These are phyloP conservation scores for Artemisia annua DNA, from an alignment of 129 eudicot genomes.

Conservation along the genomic window DNA sequence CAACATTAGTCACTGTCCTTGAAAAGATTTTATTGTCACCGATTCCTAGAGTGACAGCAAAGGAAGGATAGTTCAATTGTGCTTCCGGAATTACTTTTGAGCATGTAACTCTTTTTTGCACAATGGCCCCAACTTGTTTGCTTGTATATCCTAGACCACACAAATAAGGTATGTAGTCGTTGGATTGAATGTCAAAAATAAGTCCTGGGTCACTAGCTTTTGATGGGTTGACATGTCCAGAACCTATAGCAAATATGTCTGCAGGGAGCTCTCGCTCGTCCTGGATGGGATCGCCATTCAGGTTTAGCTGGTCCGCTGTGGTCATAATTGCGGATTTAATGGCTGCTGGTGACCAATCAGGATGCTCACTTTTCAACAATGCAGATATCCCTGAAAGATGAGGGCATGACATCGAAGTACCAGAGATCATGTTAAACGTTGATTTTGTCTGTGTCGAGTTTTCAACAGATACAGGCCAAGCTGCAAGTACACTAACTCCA, in stretches of 20 bases:
- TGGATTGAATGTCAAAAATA: slow-evolving; percentile 42
- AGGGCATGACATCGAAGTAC: slow-evolving; percentile 69
- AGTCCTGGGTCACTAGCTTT: slow-evolving; percentile 58
- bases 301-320: slow-evolving; percentile 39
- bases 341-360: slow-evolving; percentile 68
- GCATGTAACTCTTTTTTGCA: slow-evolving; percentile 33
- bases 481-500: slow-evolving; percentile 55
- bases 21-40: slow-evolving; percentile 9
- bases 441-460: slow-evolving; percentile 34
- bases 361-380: slow-evolving; percentile 55
- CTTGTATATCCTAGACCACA: slow-evolving; percentile 54
- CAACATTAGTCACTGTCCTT: slow-evolving; percentile 55
- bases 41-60: slow-evolving; percentile 31
- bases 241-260: slow-evolving; percentile 42
- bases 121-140: slow-evolving; percentile 20
- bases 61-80: slow-evolving; percentile 63
- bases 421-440: slow-evolving; percentile 45
- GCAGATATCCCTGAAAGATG: slow-evolving; percentile 63
- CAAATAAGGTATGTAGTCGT: slow-evolving; percentile 53
- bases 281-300: slow-evolving; percentile 26
- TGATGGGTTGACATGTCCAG: slow-evolving; percentile 61
- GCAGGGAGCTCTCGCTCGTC: slow-evolving; percentile 41
- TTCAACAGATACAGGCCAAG: slow-evolving; percentile 46
- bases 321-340: slow-evolving; percentile 70
- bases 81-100: slow-evolving; percentile 38